These are phyloP conservation scores for Psophocarpus tetragonolobus DNA, from an alignment of 306 rosid species.

Conservation along the genomic window DNA sequence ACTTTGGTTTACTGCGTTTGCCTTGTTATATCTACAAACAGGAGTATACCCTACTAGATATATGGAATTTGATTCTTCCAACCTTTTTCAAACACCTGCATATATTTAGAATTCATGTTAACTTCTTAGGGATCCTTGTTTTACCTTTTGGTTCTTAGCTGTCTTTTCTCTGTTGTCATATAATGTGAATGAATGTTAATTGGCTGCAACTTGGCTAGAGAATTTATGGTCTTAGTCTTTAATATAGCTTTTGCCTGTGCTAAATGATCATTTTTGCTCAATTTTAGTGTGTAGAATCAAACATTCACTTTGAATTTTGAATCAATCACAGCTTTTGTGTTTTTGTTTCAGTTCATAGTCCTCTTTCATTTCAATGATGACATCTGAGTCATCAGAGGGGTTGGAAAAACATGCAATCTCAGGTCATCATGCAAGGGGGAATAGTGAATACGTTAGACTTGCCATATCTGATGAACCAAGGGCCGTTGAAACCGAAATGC, in stretches of 20 bases:
- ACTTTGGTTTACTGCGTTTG: neutral
- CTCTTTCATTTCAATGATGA: slow-evolving; percentile 49
- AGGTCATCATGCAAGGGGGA: slow-evolving; percentile 57
- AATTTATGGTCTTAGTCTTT: neutral
- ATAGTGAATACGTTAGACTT: slow-evolving; percentile 79
- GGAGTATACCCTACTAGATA: neutral
- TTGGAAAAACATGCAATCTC: slow-evolving; percentile 52
- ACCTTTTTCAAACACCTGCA: neutral
- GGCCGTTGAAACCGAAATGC: slow-evolving; percentile 49
- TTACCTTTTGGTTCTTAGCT: slow-evolving; percentile 5
- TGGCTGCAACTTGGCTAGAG: neutral
- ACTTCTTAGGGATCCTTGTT: neutral
- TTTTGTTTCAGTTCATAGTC: slow-evolving; percentile 26
- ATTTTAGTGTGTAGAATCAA: slow-evolving; percentile 10
- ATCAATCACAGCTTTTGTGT: slow-evolving; percentile 1
- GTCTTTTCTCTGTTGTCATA: neutral
- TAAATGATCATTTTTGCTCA: slow-evolving; percentile 6
- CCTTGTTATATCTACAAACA: slow-evolving; percentile 12
- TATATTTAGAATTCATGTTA: neutral
- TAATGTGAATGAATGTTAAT: slow-evolving; percentile 19
- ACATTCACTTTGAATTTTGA: slow-evolving; percentile 16
- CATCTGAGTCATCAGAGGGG: slow-evolving; percentile 56
- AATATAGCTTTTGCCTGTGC: slow-evolving; percentile 5
- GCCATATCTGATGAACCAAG: slow-evolving; percentile 71
- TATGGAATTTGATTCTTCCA: neutral